Conservation (phyloP, 2,329 filamentous ascomycete genomes). For the Chalaropsis ovoidea region DNA sequence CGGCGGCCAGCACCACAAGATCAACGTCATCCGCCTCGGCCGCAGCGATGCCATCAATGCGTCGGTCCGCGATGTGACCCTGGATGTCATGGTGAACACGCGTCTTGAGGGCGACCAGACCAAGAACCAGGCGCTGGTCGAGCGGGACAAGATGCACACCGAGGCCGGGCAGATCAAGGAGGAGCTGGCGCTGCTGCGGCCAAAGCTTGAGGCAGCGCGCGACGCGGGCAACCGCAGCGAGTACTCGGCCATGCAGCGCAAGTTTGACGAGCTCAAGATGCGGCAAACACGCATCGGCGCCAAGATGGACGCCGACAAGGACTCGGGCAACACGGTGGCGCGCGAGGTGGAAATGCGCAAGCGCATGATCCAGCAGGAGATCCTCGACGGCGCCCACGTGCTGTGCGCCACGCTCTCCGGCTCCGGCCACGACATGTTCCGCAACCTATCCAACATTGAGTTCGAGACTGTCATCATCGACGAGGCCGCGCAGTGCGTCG, state of each 20-base stretch:
- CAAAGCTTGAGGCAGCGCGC: slow-evolving; percentile 58
- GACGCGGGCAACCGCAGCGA: slow-evolving; percentile 41
- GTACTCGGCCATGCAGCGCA: slow-evolving; percentile 54
- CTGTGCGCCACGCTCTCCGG: slow-evolving; percentile 92
- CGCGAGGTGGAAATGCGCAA: slow-evolving; percentile 80
- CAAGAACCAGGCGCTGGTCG: slow-evolving; percentile 46
- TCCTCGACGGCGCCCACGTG: slow-evolving; percentile 82
- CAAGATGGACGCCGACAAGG: slow-evolving; percentile 77
- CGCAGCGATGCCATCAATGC: slow-evolving; percentile 86
- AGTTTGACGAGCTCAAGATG: slow-evolving; percentile 68
- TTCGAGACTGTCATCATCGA: slow-evolving; percentile 99
- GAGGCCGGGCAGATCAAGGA: slow-evolving; percentile 58
- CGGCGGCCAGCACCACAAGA: slow-evolving; percentile 59
- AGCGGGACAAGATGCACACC: slow-evolving; percentile 50
- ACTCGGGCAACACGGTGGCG: slow-evolving; percentile 68
- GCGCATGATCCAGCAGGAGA: slow-evolving; percentile 76
- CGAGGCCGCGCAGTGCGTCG: slow-evolving; percentile 95
- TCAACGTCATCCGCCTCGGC: slow-evolving; percentile 83
- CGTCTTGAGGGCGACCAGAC: slow-evolving; percentile 54
- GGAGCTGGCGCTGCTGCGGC: slow-evolving; percentile 59
- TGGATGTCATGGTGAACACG: slow-evolving; percentile 80
- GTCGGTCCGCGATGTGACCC: slow-evolving; percentile 78
- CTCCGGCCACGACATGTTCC: slow-evolving; percentile 95
- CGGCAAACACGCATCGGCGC: slow-evolving; percentile 64
- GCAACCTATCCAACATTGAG: slow-evolving; percentile 80